Evolutionary conservation across 305 asterid genomes (phyloP), one percentile per base, ranked within the genome.

Genomic region (Vinca major): DNA sequence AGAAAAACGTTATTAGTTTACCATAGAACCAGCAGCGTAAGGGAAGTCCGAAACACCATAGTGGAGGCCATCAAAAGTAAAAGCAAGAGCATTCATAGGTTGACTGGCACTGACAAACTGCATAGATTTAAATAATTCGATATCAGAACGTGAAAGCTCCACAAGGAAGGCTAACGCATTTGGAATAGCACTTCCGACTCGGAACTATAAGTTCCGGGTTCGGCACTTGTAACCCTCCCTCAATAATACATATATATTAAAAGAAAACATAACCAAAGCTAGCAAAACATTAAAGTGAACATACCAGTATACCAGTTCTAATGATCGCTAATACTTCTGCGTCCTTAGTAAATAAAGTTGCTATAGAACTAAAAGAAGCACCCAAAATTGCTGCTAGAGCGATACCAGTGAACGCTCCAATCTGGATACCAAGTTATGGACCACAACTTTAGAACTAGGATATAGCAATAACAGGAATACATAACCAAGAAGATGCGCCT

Each of bases 21-120:
- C 98, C 98, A 90, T 92, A 41, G 98, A 88, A 74, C 70, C 62
- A 36, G 98, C 98, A 66, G 95, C 93, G 57, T 83, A 92, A 66
- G 85, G 83, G 54, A 92, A 92, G 80, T 92, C 98, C 8, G 97
- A 92, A 73, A 88, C 93, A 66, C 98, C 97, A 63, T 86, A 90
- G 74, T 90, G 94, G 64, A 92, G 98, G 61, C 97, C 97, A 52
- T 92, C 98, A 54, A 85, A 81, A 68, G 88, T 81, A 71, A 88
- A 92, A 45, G 98, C 98, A 71, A 92, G 79, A 4, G 98, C 88
- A 77, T 83, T 92, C 57, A 92, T 58, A 57, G 98, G 98, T 77
- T 92, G 97, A 76, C 93, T 92, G 73, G 83, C 89, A 74, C 93
- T 74, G 71, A 91, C 95, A 86, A 91, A 89, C 97, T 89, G 93